Base-by-base conservation (phyloP, 768 basidiomycete genomes). In the Panellus pusillus region DNA sequence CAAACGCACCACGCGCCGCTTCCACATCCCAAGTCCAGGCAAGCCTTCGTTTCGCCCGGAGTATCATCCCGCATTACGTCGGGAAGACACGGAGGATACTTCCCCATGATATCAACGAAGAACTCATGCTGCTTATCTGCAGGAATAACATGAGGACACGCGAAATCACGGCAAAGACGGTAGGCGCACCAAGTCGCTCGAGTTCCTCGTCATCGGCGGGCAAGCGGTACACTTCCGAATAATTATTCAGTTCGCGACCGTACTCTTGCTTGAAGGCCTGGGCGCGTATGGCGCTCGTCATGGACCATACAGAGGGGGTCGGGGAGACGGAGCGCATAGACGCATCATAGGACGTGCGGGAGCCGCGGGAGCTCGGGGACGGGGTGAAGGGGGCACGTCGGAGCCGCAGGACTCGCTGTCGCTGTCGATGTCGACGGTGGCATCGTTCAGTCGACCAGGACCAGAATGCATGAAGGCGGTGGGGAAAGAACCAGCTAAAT, bases 131-230 rank as follows among this genome's bases (percentile, higher is more conserved):
- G 89, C 54, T 79, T 77, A 54, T 86, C 89, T 91, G 65, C 15
- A n/a, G 47, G 51, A 43, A 47, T 14, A 44, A 11, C 49, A 59
- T 57, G 20, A 47, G 24, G 43, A 19, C 47, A 35, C 49, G 56
- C 50, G 51, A 45, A 32, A 35, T 6, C 6, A 19, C 19, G 12
- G 35, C 12, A 46, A 37, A 20, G 35, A 50, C 17, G 39, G 3
- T 24, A 27, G 17, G 69, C 80, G 42, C 58, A 89, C 89, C 78
- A 35, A 89, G 78, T 53, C 89, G 79, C 29, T 82, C 77, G 20
- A 88, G 69, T 59, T 91, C 90, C 61, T 89, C 87, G 8, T 86
- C 84, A 58, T 91, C 90, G 24, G 88, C 90, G 12, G 90, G 87
- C 24, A 92, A 73, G 39, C 79, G 79, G 63, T 92, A 92, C 2